A percentile compares a stretch with the other conserved stretches of the same genome.
These are phyloP conservation scores for Microthlaspi erraticum DNA, from an alignment of 345 rosid species.

Conservation along the genomic window DNA sequence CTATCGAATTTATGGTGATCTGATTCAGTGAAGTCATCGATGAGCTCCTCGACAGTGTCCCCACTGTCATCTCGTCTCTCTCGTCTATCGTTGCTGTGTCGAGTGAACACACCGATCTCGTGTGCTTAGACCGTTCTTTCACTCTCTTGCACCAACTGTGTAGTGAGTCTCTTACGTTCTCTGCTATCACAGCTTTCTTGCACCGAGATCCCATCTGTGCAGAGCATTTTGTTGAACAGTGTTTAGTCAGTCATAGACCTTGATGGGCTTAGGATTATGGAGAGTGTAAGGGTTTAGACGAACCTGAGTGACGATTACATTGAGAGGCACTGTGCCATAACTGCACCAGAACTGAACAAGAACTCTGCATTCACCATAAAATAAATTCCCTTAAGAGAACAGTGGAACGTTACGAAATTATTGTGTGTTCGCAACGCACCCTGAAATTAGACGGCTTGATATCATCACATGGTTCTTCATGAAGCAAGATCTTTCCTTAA, in stretches of 20 bases:
- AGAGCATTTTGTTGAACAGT: background rate
- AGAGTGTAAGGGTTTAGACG: constrained; percentile 20
- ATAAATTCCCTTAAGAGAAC: constrained; percentile 5
- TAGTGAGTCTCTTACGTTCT: constrained; percentile 88
- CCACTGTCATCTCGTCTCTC: constrained; percentile 79
- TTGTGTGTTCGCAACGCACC: constrained; percentile 53
- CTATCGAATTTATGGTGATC: constrained; percentile 56
- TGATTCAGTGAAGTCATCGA: constrained; percentile 72
- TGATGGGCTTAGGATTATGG: background rate
- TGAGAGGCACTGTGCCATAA: constrained; percentile 85
- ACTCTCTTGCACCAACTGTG: constrained; percentile 96
- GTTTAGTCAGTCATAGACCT: background rate
- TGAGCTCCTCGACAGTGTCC: constrained; percentile 72
- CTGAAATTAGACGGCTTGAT: constrained; percentile 66
- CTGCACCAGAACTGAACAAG: constrained; percentile 97
- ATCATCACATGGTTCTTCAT: constrained; percentile 84
- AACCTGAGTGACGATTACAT: constrained; percentile 88
- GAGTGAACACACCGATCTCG: constrained; percentile 82
- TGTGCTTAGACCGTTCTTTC: constrained; percentile 64
- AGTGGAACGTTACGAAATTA: background rate
- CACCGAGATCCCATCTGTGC: constrained; percentile 77
- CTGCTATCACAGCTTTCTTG: constrained; percentile 82
- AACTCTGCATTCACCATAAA: constrained; percentile 55
- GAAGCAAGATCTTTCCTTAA: constrained; percentile 82
- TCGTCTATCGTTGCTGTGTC: constrained; percentile 72